Evolutionary conservation across 1,284 basidiomycete species (phyloP), one percentile per base, ranked within the genome.

Genomic region (Melanopsichium pennsylvanicum): DNA sequence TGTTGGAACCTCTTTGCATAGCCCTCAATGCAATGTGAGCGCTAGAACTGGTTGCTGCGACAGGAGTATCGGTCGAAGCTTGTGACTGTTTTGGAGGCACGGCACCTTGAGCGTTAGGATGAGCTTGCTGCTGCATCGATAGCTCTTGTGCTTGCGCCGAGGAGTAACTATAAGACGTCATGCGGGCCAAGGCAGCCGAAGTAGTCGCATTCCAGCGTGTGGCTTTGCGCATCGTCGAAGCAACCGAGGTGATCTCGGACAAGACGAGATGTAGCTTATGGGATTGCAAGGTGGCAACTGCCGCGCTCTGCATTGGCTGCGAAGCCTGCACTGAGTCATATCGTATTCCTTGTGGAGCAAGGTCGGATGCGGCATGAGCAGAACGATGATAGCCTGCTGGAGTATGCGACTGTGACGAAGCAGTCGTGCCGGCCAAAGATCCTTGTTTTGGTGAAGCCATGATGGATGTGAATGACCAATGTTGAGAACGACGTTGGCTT

Each of bases 221-320:
- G 21, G 69, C 71, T 84, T 94, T 92, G 81, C 95, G 90, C 92
- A 98, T 96, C n/a, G 88, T 87, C 4, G 93, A 92, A 34, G 93
- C 96, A 72, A 98, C 91, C 11, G 92, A 86, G 50, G 94, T 86
- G 67, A 97, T 91, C 85, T 97, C 94, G 32, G 91, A 88, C 63
- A 89, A 86, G 22, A 95, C 82, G 39, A 94, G 87, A 85, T 94
- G 91, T 84, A 74, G 48, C 55, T 52, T 54, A 33, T 70, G 67
- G 7, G 67, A 27, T 19, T 70, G 57, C 34, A 70, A 34, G 16
- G 45, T 40, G 9, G 63, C 34, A 10, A 29, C 43, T 4, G 16
- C 54, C 21, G 36, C 23, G 2, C 29, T 32, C n/a, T 41, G 59
- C 18, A 41, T 36, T 23, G 33, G 4, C 32, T 23, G 19, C n/a